Evolutionary conservation across 768 basidiomycete genomes (phyloP), one percentile per base, ranked within the genome.

Genomic region (Flagelloscypha sp.): DNA sequence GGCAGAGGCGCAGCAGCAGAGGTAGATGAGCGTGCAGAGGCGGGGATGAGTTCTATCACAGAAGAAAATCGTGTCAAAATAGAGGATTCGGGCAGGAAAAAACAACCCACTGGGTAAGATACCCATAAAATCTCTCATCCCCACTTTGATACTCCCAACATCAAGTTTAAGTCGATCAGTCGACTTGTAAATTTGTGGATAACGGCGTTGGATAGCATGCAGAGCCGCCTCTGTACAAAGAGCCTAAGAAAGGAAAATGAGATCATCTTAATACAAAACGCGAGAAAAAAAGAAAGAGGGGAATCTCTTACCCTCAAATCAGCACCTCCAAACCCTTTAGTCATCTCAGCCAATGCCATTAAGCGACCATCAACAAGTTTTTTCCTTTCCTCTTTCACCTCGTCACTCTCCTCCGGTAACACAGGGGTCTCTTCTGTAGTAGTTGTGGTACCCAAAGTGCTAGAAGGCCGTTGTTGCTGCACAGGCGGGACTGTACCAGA

Each of bases 271-370:
- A 23, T 34, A 18, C 27, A 11, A n/a, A 10, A 23, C 32, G 41
- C 40, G 46, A 19, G 13, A 27, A 8, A 19, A 36, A 18, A 38
- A 33, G 13, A 1, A 33, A 24, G 27, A 19, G 24, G 18, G 18
- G 27, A 33, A 7, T 64, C 84, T 43, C 46, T n/a, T n/a, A 94
- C 94, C 59, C 95, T 66, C 38, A 99, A 56, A 68, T 99, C 95
- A 24, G 95, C 95, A 44, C 95, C 95, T 17, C 88, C 95, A 56
- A 98, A 99, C 0, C 95, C 95, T 57, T 97, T 98, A 6, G 94
- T 98, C 38, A 93, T 59, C 56, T 78, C 79, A 1, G 92, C 87
- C 33, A 99, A 58, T 6, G 84, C 85, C 44, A 54, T 48, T 20
- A 59, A 18, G 36, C 48, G 55, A n/a, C n/a, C n/a, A n/a, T n/a